Percentiles rank a stretch among this genome's conserved stretches.
These are phyloP conservation scores for Ogataea nakhonphanomensis DNA, from an alignment of 805 yeast genomes.

Conservation along the genomic window DNA sequence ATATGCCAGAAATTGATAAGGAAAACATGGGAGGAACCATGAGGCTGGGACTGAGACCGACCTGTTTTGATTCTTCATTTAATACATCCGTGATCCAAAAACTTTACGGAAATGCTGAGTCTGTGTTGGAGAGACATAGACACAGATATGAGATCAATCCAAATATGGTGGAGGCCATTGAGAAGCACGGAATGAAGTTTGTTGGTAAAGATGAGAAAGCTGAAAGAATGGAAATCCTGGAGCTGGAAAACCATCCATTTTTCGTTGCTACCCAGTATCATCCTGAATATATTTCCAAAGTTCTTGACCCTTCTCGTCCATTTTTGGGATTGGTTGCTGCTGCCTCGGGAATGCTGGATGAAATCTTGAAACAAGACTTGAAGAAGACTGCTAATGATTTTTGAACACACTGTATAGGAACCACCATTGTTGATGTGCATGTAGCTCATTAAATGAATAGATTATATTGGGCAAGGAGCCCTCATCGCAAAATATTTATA, in stretches of 20 bases:
- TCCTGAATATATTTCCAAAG: conserved; percentile 96
- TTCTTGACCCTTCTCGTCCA: conserved; percentile 94
- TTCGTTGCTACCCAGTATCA: conserved; percentile 96
- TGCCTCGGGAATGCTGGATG: conserved; percentile 75
- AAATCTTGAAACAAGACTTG: conserved; percentile 46
- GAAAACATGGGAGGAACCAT: conserved; percentile 96
- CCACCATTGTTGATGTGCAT: conserved; percentile 3
- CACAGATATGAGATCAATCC: conserved; percentile 98
- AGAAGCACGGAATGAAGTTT: conserved; percentile 74
- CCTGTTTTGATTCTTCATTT: conserved; percentile 67
- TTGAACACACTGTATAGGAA: conserved; percentile 15
- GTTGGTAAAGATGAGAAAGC: conserved; percentile 92
- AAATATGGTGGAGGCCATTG: conserved; percentile 63
- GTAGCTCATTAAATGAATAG: conserved; percentile 7
- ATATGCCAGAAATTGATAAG: conserved; percentile 98
- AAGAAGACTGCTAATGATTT: conserved; percentile 32
- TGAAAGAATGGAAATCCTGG: conserved; percentile 91
- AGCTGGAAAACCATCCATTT: conserved; percentile 82
- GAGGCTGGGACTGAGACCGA: conserved; percentile 94
- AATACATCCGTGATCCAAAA: conserved; percentile 63
- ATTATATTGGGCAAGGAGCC: conserved; percentile 9
- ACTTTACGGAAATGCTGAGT: conserved; percentile 68
- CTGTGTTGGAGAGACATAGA: conserved; percentile 91
- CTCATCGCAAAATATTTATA: conserved; percentile 6
- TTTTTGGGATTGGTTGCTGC: conserved; percentile 96